A percentile compares a stretch with the other conserved stretches of the same genome.
phyloP scores from a whole-genome alignment of 257 asterid species.

The Fraxinus americana region DNA sequence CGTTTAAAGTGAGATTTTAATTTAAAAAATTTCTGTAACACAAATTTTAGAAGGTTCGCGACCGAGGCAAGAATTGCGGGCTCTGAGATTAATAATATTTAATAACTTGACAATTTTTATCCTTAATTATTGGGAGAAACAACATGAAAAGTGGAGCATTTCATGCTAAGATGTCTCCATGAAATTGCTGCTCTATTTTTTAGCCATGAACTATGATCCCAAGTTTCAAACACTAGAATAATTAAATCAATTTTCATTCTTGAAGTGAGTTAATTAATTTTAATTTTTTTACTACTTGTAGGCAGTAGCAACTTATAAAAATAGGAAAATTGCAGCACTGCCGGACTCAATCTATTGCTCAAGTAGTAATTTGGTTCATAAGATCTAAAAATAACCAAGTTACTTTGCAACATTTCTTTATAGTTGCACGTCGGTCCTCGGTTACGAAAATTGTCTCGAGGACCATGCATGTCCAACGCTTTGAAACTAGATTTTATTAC shows the following conservation, averaged over 20 bases:
- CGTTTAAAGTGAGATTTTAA: slow-evolving; percentile 2
- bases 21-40: slow-evolving; percentile 18
- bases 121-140: slow-evolving; percentile 37
- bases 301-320: no score
- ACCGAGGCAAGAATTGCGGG: slow-evolving; percentile 50
- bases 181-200: slow-evolving; percentile 31
- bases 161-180: slow-evolving; percentile 53
- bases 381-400: not conserved
- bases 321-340: not conserved
- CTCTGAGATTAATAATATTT: slow-evolving; percentile 49
- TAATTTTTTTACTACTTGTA: no score
- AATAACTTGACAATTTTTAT: not conserved
- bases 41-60: slow-evolving; percentile 71
- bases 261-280: not conserved
- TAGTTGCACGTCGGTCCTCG: not conserved
- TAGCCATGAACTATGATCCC: slow-evolving; percentile 29
- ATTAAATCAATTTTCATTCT: not conserved
- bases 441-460: no score
- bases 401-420: not conserved
- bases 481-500: not conserved
- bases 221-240: not conserved
- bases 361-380: not conserved
- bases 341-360: not conserved
- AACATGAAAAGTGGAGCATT: slow-evolving; percentile 65
- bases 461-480: not conserved